Evolutionary conservation across 1,284 basidiomycete species (phyloP), one percentile per base, ranked within the genome.

Genomic region (Rhizopogon hawkerae): DNA sequence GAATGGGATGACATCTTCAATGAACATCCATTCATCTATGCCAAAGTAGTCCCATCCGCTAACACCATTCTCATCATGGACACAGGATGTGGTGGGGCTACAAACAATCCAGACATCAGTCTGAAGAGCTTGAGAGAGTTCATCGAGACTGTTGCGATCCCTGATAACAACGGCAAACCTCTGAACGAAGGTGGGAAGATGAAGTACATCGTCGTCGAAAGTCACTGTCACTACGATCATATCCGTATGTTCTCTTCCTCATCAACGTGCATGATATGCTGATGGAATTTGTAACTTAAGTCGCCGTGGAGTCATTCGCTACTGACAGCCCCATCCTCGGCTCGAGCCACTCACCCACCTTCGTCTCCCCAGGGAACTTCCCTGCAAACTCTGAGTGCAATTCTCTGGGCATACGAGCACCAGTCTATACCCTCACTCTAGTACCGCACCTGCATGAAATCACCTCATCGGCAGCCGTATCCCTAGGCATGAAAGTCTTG

Each of bases 151-250:
- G 66, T 73, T 2, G 54, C 54, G 0, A 56, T 78, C n/a, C 54
- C 58, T 5, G 73, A 74, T 47, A 78, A 78, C 54, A 63, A 54
- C 7, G 67, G 64, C 10, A 50, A 52, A 24, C 69, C 77, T 16
- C 60, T 79, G 51, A 79, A 80, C 53, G 61, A 61, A 35, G 61
- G 57, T 3, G 70, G 69, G 3, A 58, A 49, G 34, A 58, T 74
- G 67, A 57, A 60, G 31, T 80, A 80, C 52, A 57, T 75, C 21
- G 68, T 79, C 5, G 71, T 73, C 11, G 64, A 71, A 38, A 77
- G 70, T 18, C 78, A 80, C 58, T 78, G 75, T 49, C 77, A 79
- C 52, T 78, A 78, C 53, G 77, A 79, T 55, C 77, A 79, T 56
- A 79, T 79, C 37, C 62, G 76, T 79, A 60, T 50, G 75, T 57